Percentiles rank a stretch among this genome's conserved stretches.
Conservation (phyloP, 1,284 basidiomycete genomes). For the Mycosarcoma maydis region DNA sequence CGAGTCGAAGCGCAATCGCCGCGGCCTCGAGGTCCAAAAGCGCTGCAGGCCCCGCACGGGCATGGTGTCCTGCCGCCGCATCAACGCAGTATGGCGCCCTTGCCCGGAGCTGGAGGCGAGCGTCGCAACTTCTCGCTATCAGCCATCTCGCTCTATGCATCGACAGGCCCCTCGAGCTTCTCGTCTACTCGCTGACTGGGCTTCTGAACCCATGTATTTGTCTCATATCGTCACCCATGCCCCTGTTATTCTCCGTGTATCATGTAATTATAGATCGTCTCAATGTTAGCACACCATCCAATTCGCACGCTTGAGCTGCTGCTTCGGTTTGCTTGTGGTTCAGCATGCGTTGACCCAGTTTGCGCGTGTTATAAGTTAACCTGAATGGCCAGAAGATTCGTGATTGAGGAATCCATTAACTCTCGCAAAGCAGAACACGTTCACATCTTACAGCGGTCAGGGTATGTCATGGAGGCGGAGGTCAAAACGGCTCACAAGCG, state of each 20-base stretch:
- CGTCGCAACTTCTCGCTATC: constrained; percentile 35
- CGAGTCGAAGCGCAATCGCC: constrained; percentile 43
- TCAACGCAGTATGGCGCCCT: constrained; percentile 13
- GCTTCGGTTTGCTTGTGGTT: too few relatives aligned
- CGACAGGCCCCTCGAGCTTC: constrained; percentile 16
- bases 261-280: too few relatives aligned
- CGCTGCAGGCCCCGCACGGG: background rate
- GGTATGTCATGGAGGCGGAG: too few relatives aligned
- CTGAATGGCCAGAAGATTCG: too few relatives aligned
- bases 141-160: constrained; percentile 43
- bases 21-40: constrained; percentile 5
- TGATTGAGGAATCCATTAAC: too few relatives aligned
- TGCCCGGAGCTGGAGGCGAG: constrained; percentile 21
- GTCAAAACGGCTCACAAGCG: too few relatives aligned
- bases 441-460: too few relatives aligned
- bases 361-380: too few relatives aligned
- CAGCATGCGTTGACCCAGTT: too few relatives aligned
- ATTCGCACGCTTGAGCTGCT: too few relatives aligned
- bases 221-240: background rate
- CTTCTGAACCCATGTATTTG: constrained; percentile 15
- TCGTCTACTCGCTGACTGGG: background rate
- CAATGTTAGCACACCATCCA: too few relatives aligned
- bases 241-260: background rate
- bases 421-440: too few relatives aligned
- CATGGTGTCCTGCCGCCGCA: background rate